Conservation (phyloP, 192 early-diverging fungal genomes). For the Pecoramyces ruminantium region DNA sequence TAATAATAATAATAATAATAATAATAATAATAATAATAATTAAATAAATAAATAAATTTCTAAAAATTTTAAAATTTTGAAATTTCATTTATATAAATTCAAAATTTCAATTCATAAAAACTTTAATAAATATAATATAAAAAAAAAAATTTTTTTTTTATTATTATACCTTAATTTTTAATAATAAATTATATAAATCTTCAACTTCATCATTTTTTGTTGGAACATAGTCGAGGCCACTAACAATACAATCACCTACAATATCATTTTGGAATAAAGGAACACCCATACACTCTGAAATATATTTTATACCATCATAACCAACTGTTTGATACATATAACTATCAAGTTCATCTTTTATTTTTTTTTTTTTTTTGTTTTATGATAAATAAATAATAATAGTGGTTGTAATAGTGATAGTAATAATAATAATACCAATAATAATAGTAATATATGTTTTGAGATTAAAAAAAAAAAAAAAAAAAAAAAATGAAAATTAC, state of each 20-base stretch:
- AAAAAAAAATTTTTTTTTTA: not conserved
- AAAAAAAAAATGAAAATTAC: no score
- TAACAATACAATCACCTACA: constrained; percentile 30
- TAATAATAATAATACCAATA: not conserved
- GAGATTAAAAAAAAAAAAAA: no score
- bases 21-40: no score
- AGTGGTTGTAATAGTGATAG: not conserved
- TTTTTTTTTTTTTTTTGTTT: no score
- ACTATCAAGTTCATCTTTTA: constrained; percentile 73
- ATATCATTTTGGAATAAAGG: constrained; percentile 71
- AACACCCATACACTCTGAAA: constrained; percentile 63
- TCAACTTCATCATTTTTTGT: constrained; percentile 82
- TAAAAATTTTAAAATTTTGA: no score
- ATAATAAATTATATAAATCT: constrained; percentile 64
- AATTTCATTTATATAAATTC: no score
- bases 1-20: no score
- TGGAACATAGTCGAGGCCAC: constrained; percentile 43
- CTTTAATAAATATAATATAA: not conserved
- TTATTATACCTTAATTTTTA: constrained; percentile 40
- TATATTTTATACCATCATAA: constrained; percentile 67
- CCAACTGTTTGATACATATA: constrained; percentile 97
- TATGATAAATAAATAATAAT: not conserved
- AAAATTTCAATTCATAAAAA: no score
- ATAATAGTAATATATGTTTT: no score
- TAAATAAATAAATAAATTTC: no score